phyloP scores from a whole-genome alignment of 495 filamentous ascomycete genomes.

The Chaetomidium leptoderma region DNA sequence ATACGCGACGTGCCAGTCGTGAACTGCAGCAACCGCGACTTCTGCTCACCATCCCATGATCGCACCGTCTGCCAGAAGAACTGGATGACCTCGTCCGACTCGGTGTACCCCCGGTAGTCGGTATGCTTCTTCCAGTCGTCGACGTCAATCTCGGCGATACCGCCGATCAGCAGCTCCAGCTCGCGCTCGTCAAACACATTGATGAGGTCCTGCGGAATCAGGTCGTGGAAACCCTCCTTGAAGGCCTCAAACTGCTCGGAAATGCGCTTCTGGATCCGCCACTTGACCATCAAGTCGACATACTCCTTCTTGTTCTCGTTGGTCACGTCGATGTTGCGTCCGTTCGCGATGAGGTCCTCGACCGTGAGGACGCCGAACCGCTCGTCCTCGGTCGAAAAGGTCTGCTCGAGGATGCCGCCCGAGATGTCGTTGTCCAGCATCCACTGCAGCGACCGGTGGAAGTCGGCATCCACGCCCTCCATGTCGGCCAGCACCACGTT shows the following conservation, averaged over 20 bases:
- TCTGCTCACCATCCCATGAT: constrained; percentile 96
- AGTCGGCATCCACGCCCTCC: constrained; percentile 97
- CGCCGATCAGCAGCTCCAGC: constrained; percentile 91
- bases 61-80: constrained; percentile 98
- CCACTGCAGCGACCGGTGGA: constrained; percentile 93
- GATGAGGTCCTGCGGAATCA: constrained; percentile 93
- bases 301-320: constrained; percentile 96
- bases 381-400: constrained; percentile 95
- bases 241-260: constrained; percentile 98
- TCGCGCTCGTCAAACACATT: constrained; percentile 99
- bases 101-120: constrained; percentile 99
- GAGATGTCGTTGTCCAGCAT: constrained; percentile 95
- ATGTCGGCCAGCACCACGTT: constrained; percentile 88
- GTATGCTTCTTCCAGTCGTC: constrained; percentile 99
- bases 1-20: constrained; percentile 97
- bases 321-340: constrained; percentile 88
- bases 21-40: constrained; percentile 92
- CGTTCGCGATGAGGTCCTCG: constrained; percentile 87
- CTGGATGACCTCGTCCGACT: constrained; percentile 91
- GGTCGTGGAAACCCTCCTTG: constrained; percentile 92
- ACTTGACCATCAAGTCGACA: constrained; percentile 94
- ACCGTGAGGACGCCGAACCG: constrained; percentile 90
- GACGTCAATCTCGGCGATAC: constrained; percentile 98
- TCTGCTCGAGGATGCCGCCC: constrained; percentile 82
- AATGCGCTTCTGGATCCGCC: constrained; percentile 97